Conservation (phyloP, 768 basidiomycete species). For the Cystofilobasidium macerans region DNA sequence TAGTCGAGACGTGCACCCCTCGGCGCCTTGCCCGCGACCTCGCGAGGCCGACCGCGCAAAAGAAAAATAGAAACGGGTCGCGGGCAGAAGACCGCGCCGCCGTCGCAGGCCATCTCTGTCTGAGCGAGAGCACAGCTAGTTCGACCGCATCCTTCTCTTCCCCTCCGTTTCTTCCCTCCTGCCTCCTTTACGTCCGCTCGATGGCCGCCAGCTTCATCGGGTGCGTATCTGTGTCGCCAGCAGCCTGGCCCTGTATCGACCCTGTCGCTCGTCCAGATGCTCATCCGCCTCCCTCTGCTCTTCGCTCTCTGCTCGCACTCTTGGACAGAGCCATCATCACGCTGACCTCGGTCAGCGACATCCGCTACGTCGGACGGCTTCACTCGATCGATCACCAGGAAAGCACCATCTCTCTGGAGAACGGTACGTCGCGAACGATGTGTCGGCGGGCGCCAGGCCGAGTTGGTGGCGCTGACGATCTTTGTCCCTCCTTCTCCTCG, state of each 20-base stretch:
- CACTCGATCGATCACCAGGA: slow-evolving; percentile 75
- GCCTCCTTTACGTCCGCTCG: background rate
- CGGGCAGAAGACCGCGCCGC: too few relatives aligned
- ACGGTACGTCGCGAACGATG: slow-evolving; percentile 54
- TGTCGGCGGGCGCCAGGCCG: too few relatives aligned
- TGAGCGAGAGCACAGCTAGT: too few relatives aligned
- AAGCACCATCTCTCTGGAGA: slow-evolving; percentile 76
- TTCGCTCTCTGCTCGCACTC: background rate
- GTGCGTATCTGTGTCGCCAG: background rate
- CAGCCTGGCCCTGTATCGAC: background rate
- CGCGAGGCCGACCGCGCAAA: too few relatives aligned
- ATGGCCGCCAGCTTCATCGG: slow-evolving; percentile 25
- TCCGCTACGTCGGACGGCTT: slow-evolving; percentile 76
- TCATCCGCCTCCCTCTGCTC: background rate
- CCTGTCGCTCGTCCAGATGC: background rate
- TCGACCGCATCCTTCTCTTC: background rate
- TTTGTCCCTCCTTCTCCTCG: background rate
- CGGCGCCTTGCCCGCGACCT: too few relatives aligned
- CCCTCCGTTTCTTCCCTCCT: background rate
- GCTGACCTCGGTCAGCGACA: slow-evolving; percentile 80
- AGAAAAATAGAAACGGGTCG: too few relatives aligned
- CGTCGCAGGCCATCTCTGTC: too few relatives aligned
- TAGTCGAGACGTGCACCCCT: too few relatives aligned
- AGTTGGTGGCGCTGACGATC: too few relatives aligned
- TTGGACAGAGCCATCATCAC: slow-evolving; percentile 46